phyloP scores from a whole-genome alignment of 257 asterid species.

The Apocynum venetum region DNA sequence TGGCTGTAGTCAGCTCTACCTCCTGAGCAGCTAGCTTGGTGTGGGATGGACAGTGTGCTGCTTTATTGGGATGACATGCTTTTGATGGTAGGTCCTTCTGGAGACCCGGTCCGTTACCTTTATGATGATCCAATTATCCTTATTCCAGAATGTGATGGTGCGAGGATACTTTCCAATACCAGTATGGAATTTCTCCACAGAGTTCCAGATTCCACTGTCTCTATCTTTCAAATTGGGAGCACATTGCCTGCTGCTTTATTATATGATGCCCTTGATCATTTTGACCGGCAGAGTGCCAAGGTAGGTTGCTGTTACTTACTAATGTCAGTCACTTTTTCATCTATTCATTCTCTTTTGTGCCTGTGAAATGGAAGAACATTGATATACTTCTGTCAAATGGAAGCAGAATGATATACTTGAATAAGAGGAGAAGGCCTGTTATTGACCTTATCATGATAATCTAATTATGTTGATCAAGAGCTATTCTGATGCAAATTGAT shows the following conservation, averaged over 20 bases:
- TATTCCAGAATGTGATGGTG: constrained; percentile 95
- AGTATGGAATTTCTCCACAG: constrained; percentile 90
- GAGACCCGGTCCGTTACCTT: constrained; percentile 81
- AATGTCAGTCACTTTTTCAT: neutral
- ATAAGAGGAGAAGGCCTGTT: neutral
- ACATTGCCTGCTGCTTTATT: constrained; percentile 89
- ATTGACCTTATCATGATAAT: neutral
- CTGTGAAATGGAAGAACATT: neutral
- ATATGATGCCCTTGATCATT: constrained; percentile 94
- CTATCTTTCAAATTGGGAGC: constrained; percentile 94
- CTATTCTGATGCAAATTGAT: neutral
- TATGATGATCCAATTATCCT: constrained; percentile 84
- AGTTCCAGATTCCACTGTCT: constrained; percentile 93
- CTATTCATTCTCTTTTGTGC: neutral
- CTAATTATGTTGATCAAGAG: neutral
- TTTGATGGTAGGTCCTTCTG: constrained; percentile 92
- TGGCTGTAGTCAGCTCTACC: constrained; percentile 76
- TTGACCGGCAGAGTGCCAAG: constrained; percentile 92
- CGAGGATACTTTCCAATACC: constrained; percentile 72
- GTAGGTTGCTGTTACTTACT: constrained; percentile 30
- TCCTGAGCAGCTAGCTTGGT: constrained; percentile 96
- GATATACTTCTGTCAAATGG: neutral
- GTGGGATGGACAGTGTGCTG: constrained; percentile 91
- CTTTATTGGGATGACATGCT: constrained; percentile 96
- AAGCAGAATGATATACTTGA: neutral